phyloP scores from a whole-genome alignment of 2,329 filamentous ascomycete genomes.

The Corniculantispora saksenae region DNA sequence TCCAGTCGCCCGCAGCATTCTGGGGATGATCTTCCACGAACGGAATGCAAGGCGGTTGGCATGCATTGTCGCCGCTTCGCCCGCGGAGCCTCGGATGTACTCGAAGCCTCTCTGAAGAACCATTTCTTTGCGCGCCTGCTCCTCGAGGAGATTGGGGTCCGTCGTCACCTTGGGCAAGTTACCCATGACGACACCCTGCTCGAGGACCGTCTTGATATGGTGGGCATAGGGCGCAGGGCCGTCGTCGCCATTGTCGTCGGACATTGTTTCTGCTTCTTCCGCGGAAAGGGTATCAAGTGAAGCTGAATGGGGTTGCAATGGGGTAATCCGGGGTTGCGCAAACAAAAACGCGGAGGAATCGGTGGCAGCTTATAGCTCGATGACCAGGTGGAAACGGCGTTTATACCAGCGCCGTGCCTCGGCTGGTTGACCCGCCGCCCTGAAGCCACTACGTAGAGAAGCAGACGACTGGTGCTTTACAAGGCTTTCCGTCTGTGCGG shows the following conservation, averaged over 20 bases:
- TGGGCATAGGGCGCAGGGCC: constrained; percentile 38
- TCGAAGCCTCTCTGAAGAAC: constrained; percentile 49
- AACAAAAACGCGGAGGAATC: constrained; percentile 8
- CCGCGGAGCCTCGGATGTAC: constrained; percentile 64
- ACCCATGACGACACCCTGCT: constrained; percentile 50
- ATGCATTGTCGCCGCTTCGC: constrained; percentile 61
- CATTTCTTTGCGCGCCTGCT: constrained; percentile 53
- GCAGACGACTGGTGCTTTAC: neutral
- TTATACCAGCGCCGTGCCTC: constrained; percentile 6
- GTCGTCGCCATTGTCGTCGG: constrained; percentile 22
- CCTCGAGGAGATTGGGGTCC: constrained; percentile 57
- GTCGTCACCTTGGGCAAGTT: constrained; percentile 56
- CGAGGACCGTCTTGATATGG: constrained; percentile 52
- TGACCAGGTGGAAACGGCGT: neutral
- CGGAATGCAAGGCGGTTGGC: constrained; percentile 60
- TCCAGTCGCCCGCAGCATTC: constrained; percentile 47
- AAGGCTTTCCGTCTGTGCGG: neutral
- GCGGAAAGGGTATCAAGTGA: no score
- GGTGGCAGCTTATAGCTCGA: neutral
- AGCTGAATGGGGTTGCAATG: neutral
- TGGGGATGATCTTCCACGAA: constrained; percentile 53
- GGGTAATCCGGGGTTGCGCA: neutral
- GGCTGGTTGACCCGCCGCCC: neutral
- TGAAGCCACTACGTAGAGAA: no score
- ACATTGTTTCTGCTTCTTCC: constrained; percentile 18